Percentiles rank a stretch among this genome's conserved stretches.
These are phyloP conservation scores for Mortierella sp. DNA, from an alignment of 371 early-diverging fungal genomes.

Conservation along the genomic window DNA sequence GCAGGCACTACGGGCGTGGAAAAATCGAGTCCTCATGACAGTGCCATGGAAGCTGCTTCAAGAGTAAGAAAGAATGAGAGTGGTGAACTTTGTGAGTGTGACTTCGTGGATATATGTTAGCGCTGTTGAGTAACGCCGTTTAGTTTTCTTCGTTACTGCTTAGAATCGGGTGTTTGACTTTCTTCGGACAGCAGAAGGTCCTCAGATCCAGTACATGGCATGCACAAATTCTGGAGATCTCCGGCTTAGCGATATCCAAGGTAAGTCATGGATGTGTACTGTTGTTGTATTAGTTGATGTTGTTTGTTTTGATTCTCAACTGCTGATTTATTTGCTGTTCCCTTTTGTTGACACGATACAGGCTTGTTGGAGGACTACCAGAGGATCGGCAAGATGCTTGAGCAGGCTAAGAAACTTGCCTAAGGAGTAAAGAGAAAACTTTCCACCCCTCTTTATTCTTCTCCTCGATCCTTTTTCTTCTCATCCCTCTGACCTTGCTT, in stretches of 20 bases:
- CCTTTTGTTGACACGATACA: background rate
- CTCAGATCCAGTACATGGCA: constrained; percentile 45
- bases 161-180: constrained; percentile 33
- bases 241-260: constrained; percentile 38
- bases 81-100: background rate
- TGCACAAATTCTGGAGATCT: constrained; percentile 41
- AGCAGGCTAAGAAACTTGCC: constrained; percentile 35
- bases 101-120: background rate
- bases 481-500: background rate
- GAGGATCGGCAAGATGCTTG: constrained; percentile 41
- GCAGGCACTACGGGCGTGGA: constrained; percentile 7
- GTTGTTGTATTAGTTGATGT: background rate
- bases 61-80: constrained; percentile 9
- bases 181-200: constrained; percentile 27
- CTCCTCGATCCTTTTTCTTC: too few relatives aligned
- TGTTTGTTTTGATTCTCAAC: background rate
- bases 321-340: background rate
- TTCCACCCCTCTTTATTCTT: background rate
- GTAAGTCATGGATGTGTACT: constrained; percentile 11
- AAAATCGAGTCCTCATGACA: constrained; percentile 23
- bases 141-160: background rate
- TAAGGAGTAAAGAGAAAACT: background rate
- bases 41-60: constrained; percentile 31
- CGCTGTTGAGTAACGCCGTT: background rate
- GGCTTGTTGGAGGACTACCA: constrained; percentile 47